Percentiles rank a stretch among this genome's conserved stretches.
phyloP scores from a whole-genome alignment of 1,284 basidiomycete species.

The Dichomitus squalens region DNA sequence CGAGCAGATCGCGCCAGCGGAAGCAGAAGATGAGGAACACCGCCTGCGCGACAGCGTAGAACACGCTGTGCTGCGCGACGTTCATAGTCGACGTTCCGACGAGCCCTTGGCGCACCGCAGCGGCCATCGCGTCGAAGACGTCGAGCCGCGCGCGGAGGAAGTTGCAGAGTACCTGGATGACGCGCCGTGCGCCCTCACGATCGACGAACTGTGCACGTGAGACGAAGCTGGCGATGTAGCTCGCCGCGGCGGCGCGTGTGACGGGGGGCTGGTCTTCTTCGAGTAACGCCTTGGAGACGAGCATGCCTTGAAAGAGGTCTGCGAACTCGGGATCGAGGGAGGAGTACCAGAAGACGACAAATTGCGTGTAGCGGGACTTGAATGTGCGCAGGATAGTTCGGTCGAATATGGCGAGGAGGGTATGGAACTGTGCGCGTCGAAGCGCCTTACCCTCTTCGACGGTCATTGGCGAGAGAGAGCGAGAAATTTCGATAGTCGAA shows the following conservation, averaged over 20 bases:
- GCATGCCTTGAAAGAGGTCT: conserved; percentile 91
- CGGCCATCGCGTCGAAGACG: conserved; percentile 57
- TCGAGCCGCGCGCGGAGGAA: conserved; percentile 82
- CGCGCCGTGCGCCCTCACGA: conserved; percentile 72
- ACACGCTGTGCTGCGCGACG: conserved; percentile 66
- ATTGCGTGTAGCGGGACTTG: conserved; percentile 97
- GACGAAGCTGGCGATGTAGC: conserved; percentile 92
- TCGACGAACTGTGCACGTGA: conserved; percentile 90
- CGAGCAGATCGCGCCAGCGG: conserved; percentile 88
- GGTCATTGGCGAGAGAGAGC: conserved; percentile 27
- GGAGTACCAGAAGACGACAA: conserved; percentile 94
- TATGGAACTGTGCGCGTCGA: conserved; percentile 74
- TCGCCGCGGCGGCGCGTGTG: conserved; percentile 86
- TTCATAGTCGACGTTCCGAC: conserved; percentile 30
- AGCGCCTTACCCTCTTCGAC: conserved; percentile 39
- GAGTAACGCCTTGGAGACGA: conserved; percentile 87
- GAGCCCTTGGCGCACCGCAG: conserved; percentile 20
- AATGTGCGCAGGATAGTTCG: conserved; percentile 93
- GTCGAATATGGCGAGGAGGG: conserved; percentile 91
- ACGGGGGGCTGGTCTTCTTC: conserved; percentile 62
- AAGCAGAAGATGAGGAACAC: conserved; percentile 99
- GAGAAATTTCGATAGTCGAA: conserved; percentile 8
- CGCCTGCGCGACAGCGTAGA: conserved; percentile 93
- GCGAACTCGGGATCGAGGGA: conserved; percentile 89
- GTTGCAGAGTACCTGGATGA: conserved; percentile 83